Base-by-base conservation (phyloP, 257 asterid genomes). In the Ligustrum vulgare region DNA sequence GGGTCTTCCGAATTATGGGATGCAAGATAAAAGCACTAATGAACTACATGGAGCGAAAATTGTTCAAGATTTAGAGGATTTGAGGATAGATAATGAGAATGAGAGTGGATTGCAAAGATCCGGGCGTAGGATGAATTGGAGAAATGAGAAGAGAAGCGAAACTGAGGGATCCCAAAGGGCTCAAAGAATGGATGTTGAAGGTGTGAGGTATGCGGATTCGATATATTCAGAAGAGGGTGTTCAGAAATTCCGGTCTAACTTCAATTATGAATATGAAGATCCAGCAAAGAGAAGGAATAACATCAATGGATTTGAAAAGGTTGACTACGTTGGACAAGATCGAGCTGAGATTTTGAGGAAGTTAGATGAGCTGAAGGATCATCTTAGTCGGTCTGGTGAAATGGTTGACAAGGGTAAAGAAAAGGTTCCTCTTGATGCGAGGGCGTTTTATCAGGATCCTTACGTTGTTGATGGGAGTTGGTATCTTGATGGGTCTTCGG, bases 361-460 rank as follows among this genome's bases (percentile, higher is more conserved):
- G 84, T 71, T 92, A 81, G 96, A 94, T 15, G 96, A 87, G 84
- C 84, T 91, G 63, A 88, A 79, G 74, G 87, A 77, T 43, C 84
- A 87, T 77, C 80, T 94, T 69, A 85, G 78, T 33, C 91, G 83
- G 35, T 88, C 96, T 0, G 88, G 89, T 31, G 85, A 86, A 78
- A 77, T 88, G 71, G 64, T 47, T 39, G 83, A 85, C 51, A 87
- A 73, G 81, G 89, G 93, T 12, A 88, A 88, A 72, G 93, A 85
- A 36, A 87, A 80, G 80, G 74, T 78, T 34, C 82, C 84, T 20
- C 78, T 70, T 31, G 86, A 80, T 74, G 71, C 84, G 78, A 84
- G 87, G 82, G 80, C 60, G 71, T 77, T 66, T 62, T 81, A 70
- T 36, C 87, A 77, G 20, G 93, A 89, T 84, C 91, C 81, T 71